Base-by-base conservation (phyloP, 2,329 filamentous ascomycete species). In the Epichloe coenophiala region DNA sequence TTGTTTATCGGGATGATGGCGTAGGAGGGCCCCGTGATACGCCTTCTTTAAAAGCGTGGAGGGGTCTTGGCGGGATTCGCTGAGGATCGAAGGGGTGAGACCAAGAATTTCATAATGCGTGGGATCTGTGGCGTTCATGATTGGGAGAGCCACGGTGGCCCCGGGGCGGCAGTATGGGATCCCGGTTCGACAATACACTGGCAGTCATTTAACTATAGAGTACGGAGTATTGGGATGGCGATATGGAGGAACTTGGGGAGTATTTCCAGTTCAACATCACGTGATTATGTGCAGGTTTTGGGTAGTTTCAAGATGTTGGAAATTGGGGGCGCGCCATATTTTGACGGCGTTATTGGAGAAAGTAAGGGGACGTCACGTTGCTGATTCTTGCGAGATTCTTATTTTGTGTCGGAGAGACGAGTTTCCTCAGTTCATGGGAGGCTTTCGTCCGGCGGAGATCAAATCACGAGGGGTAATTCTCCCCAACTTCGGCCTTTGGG, bases 1-100 rank as follows among this genome's bases (percentile, higher is more conserved):
- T 53, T 62, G 58, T 59, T 83, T 83, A 67, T 84, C 80, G 2
- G 82, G 82, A 64, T 86, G 82, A 67, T 84, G 74, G 56, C 71
- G 74, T 15, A 86, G 74, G 36, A 86, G 73, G 21, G 81, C 79
- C 49, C 77, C 74, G 62, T 74, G 79, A 65, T 85, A 86, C 53
- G 81, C 80, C 53, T 73, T 73, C 60, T 81, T 83, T 53, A 84
- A 68, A 47, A 77, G 67, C 46, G 71, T 66, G 55, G 68, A 60
- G 40, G 71, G 62, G 58, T 73, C 68, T 53, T 65, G 57, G 49
- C 69, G 61, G 52, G 68, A 37, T n/a, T 48, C 63, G 58, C 72
- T 64, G 52, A 78, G 67, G 50, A 77, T 63, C 51, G 69, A 58
- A 17, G 70, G 69, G 12, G 75, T 74, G 53, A 84, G 68, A 52